A percentile compares a stretch with the other conserved stretches of the same genome.
phyloP scores from a whole-genome alignment of 73 alveolate genomes.

The Tetrahymena elliotti region DNA sequence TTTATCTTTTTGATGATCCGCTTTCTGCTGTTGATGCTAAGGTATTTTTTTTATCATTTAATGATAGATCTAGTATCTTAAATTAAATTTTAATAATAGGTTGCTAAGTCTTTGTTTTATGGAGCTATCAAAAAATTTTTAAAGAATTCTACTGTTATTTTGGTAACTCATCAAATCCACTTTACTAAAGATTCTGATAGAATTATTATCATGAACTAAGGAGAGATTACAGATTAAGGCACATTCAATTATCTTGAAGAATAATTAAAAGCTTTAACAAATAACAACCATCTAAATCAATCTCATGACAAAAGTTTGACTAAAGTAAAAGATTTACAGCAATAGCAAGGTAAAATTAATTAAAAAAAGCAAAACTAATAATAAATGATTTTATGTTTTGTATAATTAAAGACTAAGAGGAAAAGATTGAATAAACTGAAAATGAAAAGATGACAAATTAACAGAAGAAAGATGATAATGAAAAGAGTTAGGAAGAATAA shows the following conservation, averaged over 20 bases:
- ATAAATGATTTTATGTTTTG: too few relatives aligned
- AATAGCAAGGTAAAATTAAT: background rate
- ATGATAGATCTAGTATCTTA: too few relatives aligned
- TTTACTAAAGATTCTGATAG: slow-evolving; percentile 21
- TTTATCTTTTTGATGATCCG: slow-evolving; percentile 64
- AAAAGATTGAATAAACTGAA: too few relatives aligned
- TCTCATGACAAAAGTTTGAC: background rate
- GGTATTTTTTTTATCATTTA: slow-evolving; percentile 33
- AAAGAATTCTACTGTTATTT: slow-evolving; percentile 16
- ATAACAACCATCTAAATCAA: background rate
- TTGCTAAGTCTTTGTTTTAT: slow-evolving; percentile 19
- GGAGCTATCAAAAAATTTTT: slow-evolving; percentile 1
- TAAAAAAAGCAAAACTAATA: too few relatives aligned
- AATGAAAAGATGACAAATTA: too few relatives aligned
- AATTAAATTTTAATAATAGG: slow-evolving; percentile 2
- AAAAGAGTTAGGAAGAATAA: background rate
- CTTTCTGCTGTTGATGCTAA: slow-evolving; percentile 61
- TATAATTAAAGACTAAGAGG: too few relatives aligned
- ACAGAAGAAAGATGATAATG: too few relatives aligned
- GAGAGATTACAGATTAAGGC: slow-evolving; percentile 1
- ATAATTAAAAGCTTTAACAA: background rate
- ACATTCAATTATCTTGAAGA: background rate
- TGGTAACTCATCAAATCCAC: slow-evolving; percentile 51
- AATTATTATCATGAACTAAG: slow-evolving; percentile 42
- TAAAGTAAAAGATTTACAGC: background rate